Percentiles rank a stretch among this genome's conserved stretches.
phyloP scores from a whole-genome alignment of 1,139 yeast genomes.

The Kodamaea alishanica region DNA sequence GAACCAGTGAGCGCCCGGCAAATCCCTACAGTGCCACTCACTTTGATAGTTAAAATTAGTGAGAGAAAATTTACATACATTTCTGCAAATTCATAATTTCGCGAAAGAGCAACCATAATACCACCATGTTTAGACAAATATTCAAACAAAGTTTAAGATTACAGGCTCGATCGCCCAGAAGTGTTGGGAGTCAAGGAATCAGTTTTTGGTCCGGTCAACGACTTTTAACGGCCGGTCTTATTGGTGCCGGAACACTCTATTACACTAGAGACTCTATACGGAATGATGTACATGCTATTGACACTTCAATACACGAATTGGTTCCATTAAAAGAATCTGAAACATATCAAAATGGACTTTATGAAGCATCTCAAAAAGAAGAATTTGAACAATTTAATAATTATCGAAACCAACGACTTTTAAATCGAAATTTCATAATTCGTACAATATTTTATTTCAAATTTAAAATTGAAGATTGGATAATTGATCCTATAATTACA shows the following conservation, averaged over 20 bases:
- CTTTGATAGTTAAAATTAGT: too few relatives aligned
- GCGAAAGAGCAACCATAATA: background rate
- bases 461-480: slow-evolving; percentile 47
- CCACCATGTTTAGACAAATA: slow-evolving; percentile 5
- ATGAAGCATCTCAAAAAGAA: slow-evolving; percentile 56
- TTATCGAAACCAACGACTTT: slow-evolving; percentile 23
- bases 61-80: too few relatives aligned
- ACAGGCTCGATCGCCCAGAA: slow-evolving; percentile 1
- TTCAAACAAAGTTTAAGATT: slow-evolving; percentile 3
- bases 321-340: slow-evolving; percentile 48
- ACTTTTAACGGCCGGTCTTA: background rate
- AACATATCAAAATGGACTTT: slow-evolving; percentile 68
- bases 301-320: slow-evolving; percentile 34
- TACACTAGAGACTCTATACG: slow-evolving; percentile 6
- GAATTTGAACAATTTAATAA: slow-evolving; percentile 28
- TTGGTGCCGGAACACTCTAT: background rate
- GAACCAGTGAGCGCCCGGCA: too few relatives aligned
- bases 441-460: slow-evolving; percentile 34
- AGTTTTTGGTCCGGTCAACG: slow-evolving; percentile 3
- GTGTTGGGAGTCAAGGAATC: background rate
- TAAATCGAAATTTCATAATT: slow-evolving; percentile 21
- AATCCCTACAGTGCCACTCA: too few relatives aligned
- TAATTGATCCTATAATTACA: slow-evolving; percentile 68
- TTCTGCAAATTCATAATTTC: too few relatives aligned
- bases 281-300: slow-evolving; percentile 35